These are phyloP conservation scores for Hyphopichia wangnamkhiaoensis DNA, from an alignment of 1,139 yeast genomes.

Conservation along the genomic window DNA sequence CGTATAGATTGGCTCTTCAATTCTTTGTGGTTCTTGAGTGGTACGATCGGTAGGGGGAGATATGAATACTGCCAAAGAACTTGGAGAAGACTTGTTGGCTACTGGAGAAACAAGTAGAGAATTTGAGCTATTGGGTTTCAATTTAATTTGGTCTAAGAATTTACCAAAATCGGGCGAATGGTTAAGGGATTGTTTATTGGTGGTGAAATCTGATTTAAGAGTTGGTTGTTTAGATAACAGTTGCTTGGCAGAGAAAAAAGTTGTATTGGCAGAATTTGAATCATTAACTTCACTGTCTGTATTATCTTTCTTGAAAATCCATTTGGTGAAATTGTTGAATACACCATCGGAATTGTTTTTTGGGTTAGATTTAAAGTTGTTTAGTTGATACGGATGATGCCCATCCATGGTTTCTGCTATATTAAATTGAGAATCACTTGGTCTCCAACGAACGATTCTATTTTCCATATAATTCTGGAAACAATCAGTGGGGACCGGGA, in stretches of 20 bases:
- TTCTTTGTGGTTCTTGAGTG: slow-evolving; percentile 8
- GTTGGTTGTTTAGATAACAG: neutral
- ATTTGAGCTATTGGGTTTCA: slow-evolving; percentile 20
- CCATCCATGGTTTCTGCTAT: slow-evolving; percentile 36
- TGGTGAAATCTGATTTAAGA: neutral
- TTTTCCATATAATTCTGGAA: slow-evolving; percentile 52
- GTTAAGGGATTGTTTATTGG: neutral
- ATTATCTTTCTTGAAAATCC: neutral
- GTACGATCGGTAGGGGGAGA: neutral
- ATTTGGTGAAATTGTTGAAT: neutral
- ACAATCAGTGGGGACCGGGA: slow-evolving; percentile 24
- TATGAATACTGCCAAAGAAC: slow-evolving; percentile 3
- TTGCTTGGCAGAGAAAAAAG: neutral
- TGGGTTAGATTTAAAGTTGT: neutral
- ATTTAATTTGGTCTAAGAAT: slow-evolving; percentile 6
- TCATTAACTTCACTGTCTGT: neutral
- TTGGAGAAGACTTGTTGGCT: slow-evolving; percentile 3
- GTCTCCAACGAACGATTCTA: slow-evolving; percentile 52
- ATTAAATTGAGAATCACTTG: slow-evolving; percentile 46
- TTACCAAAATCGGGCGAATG: slow-evolving; percentile 8
- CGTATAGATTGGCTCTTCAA: slow-evolving; percentile 18
- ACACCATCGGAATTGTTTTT: neutral
- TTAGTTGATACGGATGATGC: slow-evolving; percentile 41
- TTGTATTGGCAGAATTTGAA: neutral
- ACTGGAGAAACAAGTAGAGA: slow-evolving; percentile 17